phyloP scores from a whole-genome alignment of 331 rosid species.

The Phaseolus coccineus region DNA sequence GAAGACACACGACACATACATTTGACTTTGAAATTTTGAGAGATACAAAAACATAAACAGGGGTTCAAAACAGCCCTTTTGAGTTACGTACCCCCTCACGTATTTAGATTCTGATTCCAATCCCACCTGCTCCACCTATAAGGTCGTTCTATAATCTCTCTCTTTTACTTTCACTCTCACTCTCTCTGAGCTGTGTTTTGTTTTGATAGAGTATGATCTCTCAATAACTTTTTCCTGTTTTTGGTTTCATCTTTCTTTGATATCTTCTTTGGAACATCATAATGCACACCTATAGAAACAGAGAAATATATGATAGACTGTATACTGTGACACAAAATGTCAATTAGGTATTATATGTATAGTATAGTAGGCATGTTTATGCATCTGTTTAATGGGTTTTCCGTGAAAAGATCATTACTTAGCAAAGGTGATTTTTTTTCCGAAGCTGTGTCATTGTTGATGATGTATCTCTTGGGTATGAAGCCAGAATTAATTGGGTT shows the following conservation, averaged over 20 bases:
- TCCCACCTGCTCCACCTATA: background rate
- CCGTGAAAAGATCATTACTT: background rate
- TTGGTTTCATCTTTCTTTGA: slow-evolving; percentile 15
- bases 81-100: background rate
- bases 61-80: slow-evolving; percentile 15
- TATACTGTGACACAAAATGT: background rate
- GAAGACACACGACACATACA: background rate
- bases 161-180: slow-evolving; percentile 13
- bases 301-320: background rate
- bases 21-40: background rate
- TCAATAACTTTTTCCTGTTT: background rate
- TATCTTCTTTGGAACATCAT: background rate
- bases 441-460: slow-evolving; percentile 1
- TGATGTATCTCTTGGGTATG: background rate
- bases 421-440: background rate
- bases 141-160: slow-evolving; percentile 16
- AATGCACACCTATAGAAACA: background rate
- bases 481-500: too few relatives aligned
- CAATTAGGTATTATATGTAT: background rate
- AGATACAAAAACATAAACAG: background rate
- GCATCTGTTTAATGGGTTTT: background rate
- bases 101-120: slow-evolving; percentile 32
- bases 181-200: background rate
- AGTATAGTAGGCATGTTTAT: background rate
- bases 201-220: background rate